These are phyloP conservation scores for Chlorella sp. DNA, from an alignment of 139 green algal species.

Conservation along the genomic window DNA sequence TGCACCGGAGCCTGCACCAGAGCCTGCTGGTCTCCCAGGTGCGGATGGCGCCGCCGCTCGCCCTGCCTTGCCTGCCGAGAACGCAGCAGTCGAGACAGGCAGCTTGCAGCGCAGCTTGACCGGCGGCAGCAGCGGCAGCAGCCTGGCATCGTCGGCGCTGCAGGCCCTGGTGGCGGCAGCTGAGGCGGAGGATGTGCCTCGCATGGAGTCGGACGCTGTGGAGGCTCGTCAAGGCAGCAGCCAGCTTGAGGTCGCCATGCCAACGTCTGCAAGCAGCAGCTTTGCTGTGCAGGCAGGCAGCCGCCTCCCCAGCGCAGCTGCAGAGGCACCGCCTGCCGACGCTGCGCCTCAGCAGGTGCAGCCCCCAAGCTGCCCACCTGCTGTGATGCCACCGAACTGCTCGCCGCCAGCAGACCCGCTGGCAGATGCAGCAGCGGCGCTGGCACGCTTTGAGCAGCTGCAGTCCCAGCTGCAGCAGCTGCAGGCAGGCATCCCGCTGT, in stretches of 20 bases:
- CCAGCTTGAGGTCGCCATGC: background rate
- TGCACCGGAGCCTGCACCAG: background rate
- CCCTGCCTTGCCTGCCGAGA: background rate
- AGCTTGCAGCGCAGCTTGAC: background rate
- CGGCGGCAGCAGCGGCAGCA: background rate
- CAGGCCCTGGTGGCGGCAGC: background rate
- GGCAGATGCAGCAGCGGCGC: background rate
- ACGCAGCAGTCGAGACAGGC: background rate
- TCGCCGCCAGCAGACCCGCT: background rate
- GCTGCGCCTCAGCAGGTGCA: background rate
- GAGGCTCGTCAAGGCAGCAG: background rate
- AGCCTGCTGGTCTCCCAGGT: background rate
- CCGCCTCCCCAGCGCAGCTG: too few species aligned
- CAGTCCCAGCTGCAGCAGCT: slow-evolving; percentile 9
- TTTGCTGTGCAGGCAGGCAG: background rate
- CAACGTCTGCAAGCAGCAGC: background rate
- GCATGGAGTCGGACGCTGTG: background rate
- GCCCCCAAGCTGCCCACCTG: background rate
- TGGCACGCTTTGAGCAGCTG: slow-evolving; percentile 18
- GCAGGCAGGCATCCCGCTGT: background rate
- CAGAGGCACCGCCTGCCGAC: background rate
- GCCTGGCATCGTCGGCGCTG: background rate
- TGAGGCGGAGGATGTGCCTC: background rate
- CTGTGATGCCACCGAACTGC: background rate
- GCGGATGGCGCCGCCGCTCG: background rate